phyloP scores from a whole-genome alignment of 768 basidiomycete species.

The Rhizopogon vinicolor region DNA sequence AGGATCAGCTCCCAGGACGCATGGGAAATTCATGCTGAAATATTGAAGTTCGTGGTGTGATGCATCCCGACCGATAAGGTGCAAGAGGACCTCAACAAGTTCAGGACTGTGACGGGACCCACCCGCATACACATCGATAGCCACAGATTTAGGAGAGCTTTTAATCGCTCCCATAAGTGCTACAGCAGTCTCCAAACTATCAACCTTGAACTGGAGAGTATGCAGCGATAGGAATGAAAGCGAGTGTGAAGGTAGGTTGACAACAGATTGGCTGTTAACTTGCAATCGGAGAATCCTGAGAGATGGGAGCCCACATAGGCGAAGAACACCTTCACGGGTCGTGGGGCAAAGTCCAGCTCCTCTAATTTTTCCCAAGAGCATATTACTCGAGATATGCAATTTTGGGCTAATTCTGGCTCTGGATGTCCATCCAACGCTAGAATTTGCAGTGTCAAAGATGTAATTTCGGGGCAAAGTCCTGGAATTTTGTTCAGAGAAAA shows the following conservation, averaged over 20 bases:
- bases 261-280: neutral
- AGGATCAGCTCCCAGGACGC: neutral
- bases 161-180: neutral
- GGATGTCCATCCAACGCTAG: neutral
- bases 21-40: neutral
- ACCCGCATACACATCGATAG: neutral
- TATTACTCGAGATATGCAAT: neutral
- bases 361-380: neutral
- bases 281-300: neutral
- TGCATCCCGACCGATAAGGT: neutral
- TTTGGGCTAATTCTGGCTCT: neutral
- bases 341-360: neutral
- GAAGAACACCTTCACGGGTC: neutral
- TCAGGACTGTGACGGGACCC: neutral
- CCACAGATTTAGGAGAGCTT: neutral
- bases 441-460: neutral
- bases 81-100: neutral
- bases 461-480: neutral
- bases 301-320: neutral
- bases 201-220: neutral
- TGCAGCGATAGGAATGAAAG: neutral
- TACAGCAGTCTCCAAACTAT: neutral
- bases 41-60: neutral
- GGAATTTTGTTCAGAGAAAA: neutral
- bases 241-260: neutral